Conservation (phyloP, 2,329 filamentous ascomycete species). For the Fonsecaea pedrosoi region DNA sequence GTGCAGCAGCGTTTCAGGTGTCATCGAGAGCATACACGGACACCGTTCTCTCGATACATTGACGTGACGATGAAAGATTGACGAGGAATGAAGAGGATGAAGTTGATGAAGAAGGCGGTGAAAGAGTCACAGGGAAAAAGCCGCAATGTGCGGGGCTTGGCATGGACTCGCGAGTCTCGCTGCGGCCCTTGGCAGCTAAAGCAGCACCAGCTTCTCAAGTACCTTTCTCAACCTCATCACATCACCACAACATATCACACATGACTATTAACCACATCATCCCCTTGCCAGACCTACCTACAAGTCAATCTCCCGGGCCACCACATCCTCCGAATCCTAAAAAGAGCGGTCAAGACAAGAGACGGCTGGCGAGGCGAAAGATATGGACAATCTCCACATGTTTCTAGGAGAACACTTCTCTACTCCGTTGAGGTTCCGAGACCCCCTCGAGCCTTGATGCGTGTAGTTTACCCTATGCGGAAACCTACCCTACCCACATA, state of each 20-base stretch:
- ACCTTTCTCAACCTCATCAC: no score
- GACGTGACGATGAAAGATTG: neutral
- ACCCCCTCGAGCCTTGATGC: neutral
- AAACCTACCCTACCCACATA: slow-evolving; percentile 3
- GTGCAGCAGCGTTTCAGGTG: neutral
- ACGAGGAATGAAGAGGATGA: neutral
- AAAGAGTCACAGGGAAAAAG: neutral
- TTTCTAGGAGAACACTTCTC: neutral
- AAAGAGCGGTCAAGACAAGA: slow-evolving; percentile 1
- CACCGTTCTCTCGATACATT: neutral
- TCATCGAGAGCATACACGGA: neutral
- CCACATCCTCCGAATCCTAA: neutral
- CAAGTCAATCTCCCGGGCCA: neutral
- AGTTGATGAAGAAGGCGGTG: neutral
- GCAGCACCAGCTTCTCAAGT: no score
- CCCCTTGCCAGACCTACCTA: no score
- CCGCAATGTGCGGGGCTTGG: neutral
- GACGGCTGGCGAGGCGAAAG: slow-evolving; percentile 1
- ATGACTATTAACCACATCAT: no score
- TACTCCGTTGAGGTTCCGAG: neutral
- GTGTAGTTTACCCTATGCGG: neutral
- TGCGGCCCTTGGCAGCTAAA: neutral
- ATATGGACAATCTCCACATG: neutral
- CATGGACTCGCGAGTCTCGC: neutral
- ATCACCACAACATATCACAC: no score